Conservation (phyloP, 2,329 filamentous ascomycete genomes). For the Penicillium sp. region DNA sequence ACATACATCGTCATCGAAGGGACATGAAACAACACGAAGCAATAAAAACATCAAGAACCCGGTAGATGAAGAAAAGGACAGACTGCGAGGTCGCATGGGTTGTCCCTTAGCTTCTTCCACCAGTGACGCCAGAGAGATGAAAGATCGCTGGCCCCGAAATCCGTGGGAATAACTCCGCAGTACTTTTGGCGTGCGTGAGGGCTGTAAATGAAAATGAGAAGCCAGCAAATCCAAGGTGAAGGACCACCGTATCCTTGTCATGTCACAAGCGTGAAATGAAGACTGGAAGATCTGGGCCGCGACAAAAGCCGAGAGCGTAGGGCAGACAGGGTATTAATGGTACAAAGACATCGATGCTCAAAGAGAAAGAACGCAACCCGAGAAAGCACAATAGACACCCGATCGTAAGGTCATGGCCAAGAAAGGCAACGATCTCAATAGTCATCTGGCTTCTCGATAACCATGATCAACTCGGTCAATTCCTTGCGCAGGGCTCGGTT, state of each 20-base stretch:
- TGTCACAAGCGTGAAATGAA: background rate
- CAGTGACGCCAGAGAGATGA: slow-evolving; percentile 21
- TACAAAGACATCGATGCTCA: slow-evolving; percentile 21
- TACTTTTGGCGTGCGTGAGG: slow-evolving; percentile 12
- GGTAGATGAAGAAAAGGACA: background rate
- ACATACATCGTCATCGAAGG: slow-evolving; percentile 16
- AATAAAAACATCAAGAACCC: slow-evolving; percentile 7
- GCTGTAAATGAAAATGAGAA: background rate
- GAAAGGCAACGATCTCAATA: no score
- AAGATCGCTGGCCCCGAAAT: slow-evolving; percentile 11
- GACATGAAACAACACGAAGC: slow-evolving; percentile 9
- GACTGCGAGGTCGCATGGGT: background rate
- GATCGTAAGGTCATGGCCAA: no score
- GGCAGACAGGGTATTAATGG: slow-evolving; percentile 26
- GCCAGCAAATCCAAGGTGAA: background rate
- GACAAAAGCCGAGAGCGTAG: slow-evolving; percentile 2
- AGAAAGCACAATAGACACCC: slow-evolving; percentile 13
- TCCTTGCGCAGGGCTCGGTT: slow-evolving; percentile 44
- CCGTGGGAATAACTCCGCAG: slow-evolving; percentile 17
- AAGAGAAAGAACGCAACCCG: slow-evolving; percentile 7
- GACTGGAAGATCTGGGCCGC: background rate
- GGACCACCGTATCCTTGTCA: background rate
- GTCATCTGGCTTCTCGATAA: slow-evolving; percentile 41
- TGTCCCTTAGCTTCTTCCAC: slow-evolving; percentile 16
- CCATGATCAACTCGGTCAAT: slow-evolving; percentile 43